Base-by-base conservation (phyloP, 768 basidiomycete genomes). In the Albatrellus ellisii region DNA sequence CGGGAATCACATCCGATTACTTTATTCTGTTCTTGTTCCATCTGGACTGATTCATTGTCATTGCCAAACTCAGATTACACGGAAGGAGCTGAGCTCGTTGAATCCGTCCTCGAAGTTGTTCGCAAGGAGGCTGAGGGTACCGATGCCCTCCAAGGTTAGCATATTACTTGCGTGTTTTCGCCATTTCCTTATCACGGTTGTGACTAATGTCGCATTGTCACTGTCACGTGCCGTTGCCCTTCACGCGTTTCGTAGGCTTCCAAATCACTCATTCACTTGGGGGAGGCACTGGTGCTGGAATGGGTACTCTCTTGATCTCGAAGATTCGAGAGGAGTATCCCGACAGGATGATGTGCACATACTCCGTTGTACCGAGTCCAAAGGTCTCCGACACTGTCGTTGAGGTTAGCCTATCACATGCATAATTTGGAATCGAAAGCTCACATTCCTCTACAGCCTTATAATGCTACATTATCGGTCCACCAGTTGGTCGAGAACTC, bases 301-400 rank as follows among this genome's bases (percentile, higher is more conserved):
- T 99, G 94, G 95, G 95, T 63, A 97, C 95, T 35, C 83, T 99
- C 41, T 67, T 99, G 52, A 95, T 99, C 62, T 97, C 92, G 52
- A 99, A 99, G 70, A 95, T 99, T 61, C 79, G 94, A 51, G 92
- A 97, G 63, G 94, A 99, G 61, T 99, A 88, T 66, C 95, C 94
- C 51, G 95, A 99, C 64, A 74, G 95, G 43, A 99, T 99, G 94
- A 97, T 98, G 94, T 90, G 88, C 62, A 98, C 95, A 47, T 99
- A 94, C 72, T 98, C 95, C 43, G 94, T 99, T 55, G 88, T 98
- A 12, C 94, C 94, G 24, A 83, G 79, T 63, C 91, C 94, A 43
- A 94, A 94, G 62, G 92, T 97, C 41, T 98, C 92, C 10, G 95
- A 98, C 61, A 98, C 95, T 44, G 95, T 99, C 54, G 92, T 97